Evolutionary conservation across 2,329 filamentous ascomycete species (phyloP).

Genomic region (Talaromyces piceae): DNA sequence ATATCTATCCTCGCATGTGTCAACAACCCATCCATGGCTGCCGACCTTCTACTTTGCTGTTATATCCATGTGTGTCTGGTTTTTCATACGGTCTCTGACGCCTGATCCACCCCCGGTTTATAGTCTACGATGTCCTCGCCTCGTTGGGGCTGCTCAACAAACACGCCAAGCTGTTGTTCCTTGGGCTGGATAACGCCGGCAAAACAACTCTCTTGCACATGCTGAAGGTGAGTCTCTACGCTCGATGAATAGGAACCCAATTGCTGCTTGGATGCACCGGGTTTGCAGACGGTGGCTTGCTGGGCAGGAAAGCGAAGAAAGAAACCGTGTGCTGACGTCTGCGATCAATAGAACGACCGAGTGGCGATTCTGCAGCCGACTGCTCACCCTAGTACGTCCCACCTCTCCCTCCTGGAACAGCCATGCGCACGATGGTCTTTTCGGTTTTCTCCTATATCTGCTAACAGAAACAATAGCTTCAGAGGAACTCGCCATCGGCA

Average conservation of each 20-base stretch:
- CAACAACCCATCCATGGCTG: background rate
- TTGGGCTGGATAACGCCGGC: slow-evolving; percentile 88
- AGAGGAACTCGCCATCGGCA: slow-evolving; percentile 86
- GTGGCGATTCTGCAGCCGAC: slow-evolving; percentile 86
- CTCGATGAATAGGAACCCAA: too few species aligned
- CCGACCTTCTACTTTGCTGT: background rate
- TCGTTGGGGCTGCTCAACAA: slow-evolving; percentile 87
- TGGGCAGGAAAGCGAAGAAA: background rate
- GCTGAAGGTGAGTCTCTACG: slow-evolving; percentile 83
- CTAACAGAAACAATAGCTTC: slow-evolving; percentile 52
- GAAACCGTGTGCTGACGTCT: slow-evolving; percentile 9
- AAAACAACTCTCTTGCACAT: slow-evolving; percentile 93
- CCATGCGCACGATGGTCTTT: too few species aligned
- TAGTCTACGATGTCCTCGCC: slow-evolving; percentile 85
- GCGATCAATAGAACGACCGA: slow-evolving; percentile 66
- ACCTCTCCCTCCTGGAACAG: slow-evolving; percentile 10
- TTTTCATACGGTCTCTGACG: background rate
- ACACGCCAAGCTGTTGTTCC: slow-evolving; percentile 89
- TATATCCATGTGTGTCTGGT: background rate
- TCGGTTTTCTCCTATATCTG: background rate
- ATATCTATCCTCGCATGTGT: background rate
- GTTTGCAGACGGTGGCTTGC: background rate
- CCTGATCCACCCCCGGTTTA: slow-evolving; percentile 16
- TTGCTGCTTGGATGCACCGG: background rate
- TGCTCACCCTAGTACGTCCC: slow-evolving; percentile 73